A percentile compares a stretch with the other conserved stretches of the same genome.
Conservation (phyloP, 2,329 filamentous ascomycete species). For the Ceratocystis destructans region DNA sequence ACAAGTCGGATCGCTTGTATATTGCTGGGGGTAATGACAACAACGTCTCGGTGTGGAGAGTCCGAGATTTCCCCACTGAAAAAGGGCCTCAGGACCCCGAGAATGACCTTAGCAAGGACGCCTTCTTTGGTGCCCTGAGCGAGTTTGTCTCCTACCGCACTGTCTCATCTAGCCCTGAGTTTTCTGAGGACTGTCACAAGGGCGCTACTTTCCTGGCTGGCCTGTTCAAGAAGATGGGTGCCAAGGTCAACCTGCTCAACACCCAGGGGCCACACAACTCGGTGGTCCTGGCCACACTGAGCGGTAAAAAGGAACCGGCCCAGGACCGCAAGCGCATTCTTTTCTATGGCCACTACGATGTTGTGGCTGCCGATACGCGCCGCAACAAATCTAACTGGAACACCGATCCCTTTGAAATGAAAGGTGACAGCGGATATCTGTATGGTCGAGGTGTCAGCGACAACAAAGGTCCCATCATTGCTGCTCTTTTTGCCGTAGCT, state of each 20-base stretch:
- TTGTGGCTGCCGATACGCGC: constrained; percentile 77
- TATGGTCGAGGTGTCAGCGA: constrained; percentile 95
- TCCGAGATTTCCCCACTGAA: constrained; percentile 35
- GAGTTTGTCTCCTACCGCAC: constrained; percentile 89
- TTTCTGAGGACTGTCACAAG: constrained; percentile 79
- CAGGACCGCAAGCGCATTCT: constrained; percentile 68
- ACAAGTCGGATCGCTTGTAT: constrained; percentile 64
- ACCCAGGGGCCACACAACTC: constrained; percentile 71
- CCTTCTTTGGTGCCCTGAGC: constrained; percentile 56
- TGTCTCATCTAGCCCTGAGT: constrained; percentile 73
- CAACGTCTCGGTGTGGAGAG: constrained; percentile 76
- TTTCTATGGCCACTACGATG: constrained; percentile 97
- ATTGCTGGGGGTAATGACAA: constrained; percentile 92
- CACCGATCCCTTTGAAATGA: constrained; percentile 77
- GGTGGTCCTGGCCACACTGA: constrained; percentile 83
- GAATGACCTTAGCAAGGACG: constrained; percentile 27
- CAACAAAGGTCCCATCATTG: constrained; percentile 92
- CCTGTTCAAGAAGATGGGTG: constrained; percentile 84
- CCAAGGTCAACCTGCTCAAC: constrained; percentile 78
- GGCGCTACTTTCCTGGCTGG: constrained; percentile 83
- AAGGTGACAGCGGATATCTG: constrained; percentile 78
- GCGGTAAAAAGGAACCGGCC: constrained; percentile 53
- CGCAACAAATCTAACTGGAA: constrained; percentile 58
- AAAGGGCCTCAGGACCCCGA: constrained; percentile 26
- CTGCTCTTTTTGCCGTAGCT: constrained; percentile 83